Evolutionary conservation across 768 basidiomycete species (phyloP), one percentile per base, ranked within the genome.

Genomic region (Filobasidium floriforme): DNA sequence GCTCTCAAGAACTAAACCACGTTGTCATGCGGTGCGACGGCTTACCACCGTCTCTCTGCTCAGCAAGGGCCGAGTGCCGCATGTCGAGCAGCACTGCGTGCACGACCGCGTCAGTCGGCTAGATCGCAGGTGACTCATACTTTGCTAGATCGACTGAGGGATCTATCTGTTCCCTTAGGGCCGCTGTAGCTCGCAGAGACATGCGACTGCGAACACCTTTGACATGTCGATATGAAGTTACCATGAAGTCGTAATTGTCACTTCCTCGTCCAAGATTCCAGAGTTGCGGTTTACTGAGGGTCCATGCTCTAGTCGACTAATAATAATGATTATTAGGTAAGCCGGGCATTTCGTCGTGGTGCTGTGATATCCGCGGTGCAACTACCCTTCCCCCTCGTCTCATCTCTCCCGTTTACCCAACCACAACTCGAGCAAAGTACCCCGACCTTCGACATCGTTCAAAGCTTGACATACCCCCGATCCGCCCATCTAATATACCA

Each of bases 71-170:
- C 18, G 15, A 5, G 15, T 49, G 5, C 5, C 14, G 26, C 54
- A 57, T 28, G 54, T 32, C 54, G 54, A 57, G 54, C 54, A 57
- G 15, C 54, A 57, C 24, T 57, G 24, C 54, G 54, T 19, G 26
- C 54, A 57, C 15, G 54, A 57, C 54, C 54, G 15, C 22, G 18
- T 22, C 18, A 49, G 12, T 6, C 46, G 46, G 46, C 26, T 28
- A 6, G 54, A 24, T 24, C 54, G 54, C 54, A 57, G 26, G 54
- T 57, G 54, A 32, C 54, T 57, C 54, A 57, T 57, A 24, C 5
- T 26, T 4, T 6, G 29, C 14, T 57, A 2, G 15, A 32, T 57
- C 24, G 4, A 15, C 54, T 4, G n/a, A 6, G 4, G 26, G 26
- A 6, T 49, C 15, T 49, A 49, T 9, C n/a, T n/a, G n/a, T n/a